Evolutionary conservation across 495 filamentous ascomycete genomes (phyloP), one percentile per base, ranked within the genome.

Genomic region (Aspergillus indologenus): DNA sequence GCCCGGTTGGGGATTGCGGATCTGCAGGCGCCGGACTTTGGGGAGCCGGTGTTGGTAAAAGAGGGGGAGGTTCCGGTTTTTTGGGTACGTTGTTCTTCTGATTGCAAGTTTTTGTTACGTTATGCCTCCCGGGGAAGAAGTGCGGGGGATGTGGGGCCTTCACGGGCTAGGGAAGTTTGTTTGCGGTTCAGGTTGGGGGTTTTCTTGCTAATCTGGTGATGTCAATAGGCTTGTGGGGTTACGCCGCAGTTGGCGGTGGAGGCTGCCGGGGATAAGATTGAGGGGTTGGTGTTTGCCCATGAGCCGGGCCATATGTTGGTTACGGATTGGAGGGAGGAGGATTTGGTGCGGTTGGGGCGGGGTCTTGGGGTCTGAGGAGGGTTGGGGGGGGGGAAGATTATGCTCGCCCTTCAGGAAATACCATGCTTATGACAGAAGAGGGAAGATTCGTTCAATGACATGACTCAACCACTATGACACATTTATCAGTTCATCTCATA

Each of bases 161-260:
- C n/a, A n/a, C n/a, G n/a, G n/a, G n/a, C n/a, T n/a, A n/a, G n/a
- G n/a, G n/a, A n/a, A n/a, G n/a, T n/a, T n/a, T n/a, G n/a, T n/a
- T n/a, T n/a, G n/a, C n/a, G n/a, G n/a, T n/a, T n/a, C n/a, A n/a
- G n/a, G n/a, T n/a, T n/a, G n/a, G n/a, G n/a, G n/a, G n/a, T n/a
- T n/a, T n/a, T n/a, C n/a, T 23, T 26, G 44, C 23, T 53, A 31
- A 57, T 57, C 24, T 29, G 26, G 9, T 29, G 26, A 29, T 29
- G 26, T 3, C 3, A 29, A 29, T 29, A 71, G 80, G 83, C 81
- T 1, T 85, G 81, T 62, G 82, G 81, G 5, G 81, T 85, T 3
- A 85, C 84, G 17, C 81, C 83, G 6, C 82, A 85, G 64, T 74
- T 81, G 51, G 81, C 79, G 8, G 81, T 85, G 0, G 76, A 81